Percentiles rank a stretch among this genome's conserved stretches.
These are phyloP conservation scores for Panicum virgatum DNA, from an alignment of 202 grass and related monocot species.

Conservation along the genomic window DNA sequence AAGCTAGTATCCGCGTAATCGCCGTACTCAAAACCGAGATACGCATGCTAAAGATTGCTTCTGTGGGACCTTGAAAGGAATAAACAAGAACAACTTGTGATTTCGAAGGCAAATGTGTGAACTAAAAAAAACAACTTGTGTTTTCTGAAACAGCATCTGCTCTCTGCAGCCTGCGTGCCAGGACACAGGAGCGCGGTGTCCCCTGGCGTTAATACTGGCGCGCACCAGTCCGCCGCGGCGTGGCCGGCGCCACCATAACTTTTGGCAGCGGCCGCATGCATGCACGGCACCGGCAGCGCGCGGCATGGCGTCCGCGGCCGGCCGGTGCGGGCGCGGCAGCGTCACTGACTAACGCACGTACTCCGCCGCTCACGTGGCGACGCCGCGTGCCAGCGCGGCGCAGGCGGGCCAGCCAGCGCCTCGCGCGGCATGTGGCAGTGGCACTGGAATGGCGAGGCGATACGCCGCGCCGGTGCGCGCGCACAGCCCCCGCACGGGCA, in stretches of 20 bases:
- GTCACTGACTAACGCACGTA: neutral
- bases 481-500: neutral
- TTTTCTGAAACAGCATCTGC: neutral
- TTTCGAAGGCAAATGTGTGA: neutral
- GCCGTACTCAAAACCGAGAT: no score
- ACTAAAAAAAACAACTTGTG: neutral
- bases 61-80: no score
- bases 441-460: no score
- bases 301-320: neutral
- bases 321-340: no score
- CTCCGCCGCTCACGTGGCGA: slow-evolving; percentile 17
- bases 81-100: no score
- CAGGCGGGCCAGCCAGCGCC: neutral
- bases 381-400: neutral
- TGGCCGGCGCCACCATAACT: neutral
- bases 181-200: neutral
- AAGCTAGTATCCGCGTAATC: no score
- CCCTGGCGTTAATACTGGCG: neutral
- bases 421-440: neutral
- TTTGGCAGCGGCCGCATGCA: slow-evolving; percentile 13
- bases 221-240: neutral
- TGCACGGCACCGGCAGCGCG: slow-evolving; percentile 35
- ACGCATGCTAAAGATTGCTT: neutral
- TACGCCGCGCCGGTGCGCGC: neutral
- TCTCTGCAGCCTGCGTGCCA: neutral